Conservation (phyloP, 495 filamentous ascomycete species). For the Penicillium paradoxum region DNA sequence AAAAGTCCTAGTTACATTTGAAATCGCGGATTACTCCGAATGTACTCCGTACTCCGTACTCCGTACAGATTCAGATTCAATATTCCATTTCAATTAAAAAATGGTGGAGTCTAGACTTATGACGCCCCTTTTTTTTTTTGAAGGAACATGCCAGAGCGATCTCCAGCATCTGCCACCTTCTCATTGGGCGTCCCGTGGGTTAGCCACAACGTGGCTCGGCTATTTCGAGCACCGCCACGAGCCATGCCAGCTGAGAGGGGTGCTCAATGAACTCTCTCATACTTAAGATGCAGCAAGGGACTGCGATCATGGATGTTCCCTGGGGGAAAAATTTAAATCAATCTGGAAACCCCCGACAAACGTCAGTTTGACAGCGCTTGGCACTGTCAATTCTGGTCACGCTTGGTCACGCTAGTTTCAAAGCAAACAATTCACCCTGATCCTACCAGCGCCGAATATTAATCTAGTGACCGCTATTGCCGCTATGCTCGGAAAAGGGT, state of each 20-base stretch:
- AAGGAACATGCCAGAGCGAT: neutral
- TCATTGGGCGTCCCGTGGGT: neutral
- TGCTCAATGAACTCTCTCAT: neutral
- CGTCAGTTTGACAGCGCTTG: constrained; percentile 9
- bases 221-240: constrained; percentile 5
- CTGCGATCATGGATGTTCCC: constrained; percentile 1
- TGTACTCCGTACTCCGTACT: neutral
- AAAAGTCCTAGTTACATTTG: constrained; percentile 1
- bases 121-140: neutral
- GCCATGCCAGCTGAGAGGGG: neutral
- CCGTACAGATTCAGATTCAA: too few relatives aligned
- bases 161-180: constrained; percentile 1
- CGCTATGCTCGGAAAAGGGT: constrained; percentile 6
- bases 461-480: constrained; percentile 10
- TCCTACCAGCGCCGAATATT: neutral
- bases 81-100: neutral
- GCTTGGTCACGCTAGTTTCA: constrained; percentile 1
- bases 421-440: constrained; percentile 5
- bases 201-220: constrained; percentile 14
- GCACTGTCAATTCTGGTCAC: neutral
- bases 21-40: constrained; percentile 4
- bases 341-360: neutral
- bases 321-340: neutral
- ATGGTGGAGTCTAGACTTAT: neutral
- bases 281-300: neutral